Percentiles rank a stretch among this genome's conserved stretches.
Evolutionary conservation across 768 basidiomycete genomes (phyloP).

Genomic region (Pulveroboletus sp.): DNA sequence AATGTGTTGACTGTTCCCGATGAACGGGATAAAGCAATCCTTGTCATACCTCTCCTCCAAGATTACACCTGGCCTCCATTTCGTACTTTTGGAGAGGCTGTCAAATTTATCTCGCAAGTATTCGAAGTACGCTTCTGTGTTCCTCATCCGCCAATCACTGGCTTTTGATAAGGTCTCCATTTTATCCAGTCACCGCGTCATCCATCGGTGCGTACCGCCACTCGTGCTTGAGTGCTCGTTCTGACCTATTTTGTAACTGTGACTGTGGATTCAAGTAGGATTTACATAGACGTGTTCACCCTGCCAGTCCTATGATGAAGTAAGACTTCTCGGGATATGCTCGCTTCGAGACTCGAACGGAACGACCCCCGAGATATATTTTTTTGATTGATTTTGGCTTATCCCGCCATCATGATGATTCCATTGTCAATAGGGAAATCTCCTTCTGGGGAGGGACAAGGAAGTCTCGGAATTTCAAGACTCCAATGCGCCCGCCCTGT

Average conservation of each 20-base stretch:
- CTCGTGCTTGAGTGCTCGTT: no score
- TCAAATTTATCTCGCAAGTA: constrained; percentile 32
- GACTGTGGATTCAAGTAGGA: constrained; percentile 24
- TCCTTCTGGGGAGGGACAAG: constrained; percentile 39
- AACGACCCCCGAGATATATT: constrained; percentile 19
- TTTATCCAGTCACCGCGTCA: constrained; percentile 22
- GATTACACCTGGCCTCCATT: constrained; percentile 14
- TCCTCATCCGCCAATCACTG: background rate
- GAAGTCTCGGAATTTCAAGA: constrained; percentile 38
- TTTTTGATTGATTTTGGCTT: constrained; percentile 33
- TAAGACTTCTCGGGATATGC: constrained; percentile 20
- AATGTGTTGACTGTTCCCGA: constrained; percentile 20
- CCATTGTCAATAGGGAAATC: constrained; percentile 20
- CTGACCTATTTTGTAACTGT: constrained; percentile 12
- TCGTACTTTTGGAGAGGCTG: constrained; percentile 30
- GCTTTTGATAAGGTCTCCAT: background rate
- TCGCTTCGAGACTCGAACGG: constrained; percentile 28
- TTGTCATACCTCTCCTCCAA: constrained; percentile 7
- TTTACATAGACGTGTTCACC: constrained; percentile 28
- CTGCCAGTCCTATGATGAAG: constrained; percentile 7
- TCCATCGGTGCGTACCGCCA: constrained; percentile 13
- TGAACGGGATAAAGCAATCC: background rate
- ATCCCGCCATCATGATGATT: constrained; percentile 29
- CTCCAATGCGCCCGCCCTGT: constrained; percentile 13
- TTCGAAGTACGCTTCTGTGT: no score